Conservation (phyloP, 2,329 filamentous ascomycete genomes). For the Verticillium longisporum region DNA sequence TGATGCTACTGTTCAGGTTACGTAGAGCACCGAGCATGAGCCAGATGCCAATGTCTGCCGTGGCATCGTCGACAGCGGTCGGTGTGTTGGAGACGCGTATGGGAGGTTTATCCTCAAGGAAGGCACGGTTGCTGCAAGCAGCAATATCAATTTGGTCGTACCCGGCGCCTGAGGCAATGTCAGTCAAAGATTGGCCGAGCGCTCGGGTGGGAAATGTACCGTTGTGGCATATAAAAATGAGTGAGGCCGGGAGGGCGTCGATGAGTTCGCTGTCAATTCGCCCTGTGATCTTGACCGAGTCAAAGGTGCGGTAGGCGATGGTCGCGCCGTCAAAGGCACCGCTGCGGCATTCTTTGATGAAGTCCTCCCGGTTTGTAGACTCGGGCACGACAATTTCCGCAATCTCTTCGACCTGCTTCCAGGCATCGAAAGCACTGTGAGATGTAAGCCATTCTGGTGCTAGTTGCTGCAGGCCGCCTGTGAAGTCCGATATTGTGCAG, state of each 20-base stretch:
- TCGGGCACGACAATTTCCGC: slow-evolving; percentile 59
- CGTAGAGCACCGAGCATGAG: slow-evolving; percentile 74
- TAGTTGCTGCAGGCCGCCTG: too few species aligned
- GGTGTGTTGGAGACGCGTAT: slow-evolving; percentile 76
- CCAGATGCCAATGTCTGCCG: slow-evolving; percentile 75
- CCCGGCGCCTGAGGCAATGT: slow-evolving; percentile 57
- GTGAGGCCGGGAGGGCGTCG: slow-evolving; percentile 41
- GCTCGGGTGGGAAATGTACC: slow-evolving; percentile 24
- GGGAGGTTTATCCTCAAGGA: slow-evolving; percentile 15
- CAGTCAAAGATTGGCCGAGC: neutral
- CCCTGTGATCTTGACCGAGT: slow-evolving; percentile 58
- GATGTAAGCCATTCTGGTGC: neutral
- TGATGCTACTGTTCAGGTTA: slow-evolving; percentile 62
- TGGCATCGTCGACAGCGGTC: slow-evolving; percentile 75
- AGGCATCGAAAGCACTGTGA: slow-evolving; percentile 57
- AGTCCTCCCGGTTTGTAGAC: slow-evolving; percentile 56
- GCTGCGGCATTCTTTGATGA: slow-evolving; percentile 60
- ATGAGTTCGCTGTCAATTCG: slow-evolving; percentile 66
- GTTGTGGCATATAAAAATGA: slow-evolving; percentile 55
- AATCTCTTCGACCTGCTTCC: slow-evolving; percentile 52
- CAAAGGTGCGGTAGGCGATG: slow-evolving; percentile 66
- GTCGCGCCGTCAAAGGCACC: slow-evolving; percentile 60
- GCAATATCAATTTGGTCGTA: slow-evolving; percentile 77
- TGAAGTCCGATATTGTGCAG: neutral
- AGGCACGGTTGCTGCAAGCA: slow-evolving; percentile 57